A percentile compares a stretch with the other conserved stretches of the same genome.
Evolutionary conservation across 495 filamentous ascomycete species (phyloP).

Genomic region (Usnea hakonensis): DNA sequence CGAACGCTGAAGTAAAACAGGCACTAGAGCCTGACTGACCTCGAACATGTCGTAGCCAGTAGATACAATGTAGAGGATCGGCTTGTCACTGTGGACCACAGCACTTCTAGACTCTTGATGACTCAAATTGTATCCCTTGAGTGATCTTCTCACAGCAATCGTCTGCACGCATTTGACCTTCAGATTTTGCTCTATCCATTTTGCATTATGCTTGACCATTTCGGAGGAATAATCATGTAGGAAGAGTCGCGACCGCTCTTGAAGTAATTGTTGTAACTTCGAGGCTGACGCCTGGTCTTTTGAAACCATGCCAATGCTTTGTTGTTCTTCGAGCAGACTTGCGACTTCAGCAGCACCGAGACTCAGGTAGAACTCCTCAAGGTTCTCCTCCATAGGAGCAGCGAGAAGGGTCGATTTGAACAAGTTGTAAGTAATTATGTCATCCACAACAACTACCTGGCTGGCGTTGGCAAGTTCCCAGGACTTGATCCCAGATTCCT

Average conservation of each 20-base stretch:
- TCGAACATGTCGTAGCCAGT: conserved; percentile 71
- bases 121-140: conserved; percentile 57
- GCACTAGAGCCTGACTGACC: conserved; percentile 75
- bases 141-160: conserved; percentile 63
- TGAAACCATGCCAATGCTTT: conserved; percentile 41
- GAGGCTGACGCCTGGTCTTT: conserved; percentile 45
- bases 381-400: conserved; percentile 75
- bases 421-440: conserved; percentile 71
- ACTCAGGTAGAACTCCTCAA: conserved; percentile 74
- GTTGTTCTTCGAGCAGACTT: conserved; percentile 39
- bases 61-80: conserved; percentile 52
- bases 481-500: conserved; percentile 64
- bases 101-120: conserved; percentile 58
- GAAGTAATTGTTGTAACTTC: conserved; percentile 65
- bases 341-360: conserved; percentile 41
- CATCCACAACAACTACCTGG: conserved; percentile 75
- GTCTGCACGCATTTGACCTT: conserved; percentile 66
- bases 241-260: conserved; percentile 82
- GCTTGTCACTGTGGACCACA: conserved; percentile 52
- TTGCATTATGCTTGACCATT: conserved; percentile 68
- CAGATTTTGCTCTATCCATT: conserved; percentile 85
- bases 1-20: conserved; percentile 70
- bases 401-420: conserved; percentile 76
- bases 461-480: conserved; percentile 63
- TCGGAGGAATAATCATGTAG: conserved; percentile 64